Evolutionary conservation across 2,329 filamentous ascomycete genomes (phyloP).

Genomic region (Aphanocladium album): DNA sequence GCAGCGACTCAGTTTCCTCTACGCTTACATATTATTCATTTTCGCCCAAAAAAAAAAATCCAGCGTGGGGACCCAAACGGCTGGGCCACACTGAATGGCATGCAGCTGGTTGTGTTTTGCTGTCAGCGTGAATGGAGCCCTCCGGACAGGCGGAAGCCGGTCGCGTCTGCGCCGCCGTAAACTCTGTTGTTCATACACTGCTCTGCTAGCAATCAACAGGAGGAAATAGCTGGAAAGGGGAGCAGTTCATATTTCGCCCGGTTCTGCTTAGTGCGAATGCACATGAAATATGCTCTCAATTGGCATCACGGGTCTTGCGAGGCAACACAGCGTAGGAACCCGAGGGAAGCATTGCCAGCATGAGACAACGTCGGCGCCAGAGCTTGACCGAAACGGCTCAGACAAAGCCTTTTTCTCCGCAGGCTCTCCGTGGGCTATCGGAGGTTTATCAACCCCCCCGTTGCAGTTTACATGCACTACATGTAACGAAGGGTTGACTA

Average conservation of each 20-base stretch:
- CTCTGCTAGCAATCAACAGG: not conserved
- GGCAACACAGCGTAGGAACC: not conserved
- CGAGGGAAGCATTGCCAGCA: not conserved
- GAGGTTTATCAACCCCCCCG: not conserved
- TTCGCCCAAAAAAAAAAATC: not conserved
- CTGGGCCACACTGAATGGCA: not conserved
- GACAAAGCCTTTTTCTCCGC: not conserved
- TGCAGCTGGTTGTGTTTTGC: not conserved
- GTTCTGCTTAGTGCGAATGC: not conserved
- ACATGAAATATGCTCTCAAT: not conserved
- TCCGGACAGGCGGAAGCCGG: conserved; percentile 9
- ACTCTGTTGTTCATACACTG: too few species aligned
- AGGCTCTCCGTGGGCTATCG: not conserved
- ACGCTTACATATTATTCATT: conserved; percentile 5
- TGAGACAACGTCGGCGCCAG: not conserved
- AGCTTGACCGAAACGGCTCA: not conserved
- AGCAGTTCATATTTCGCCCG: not conserved
- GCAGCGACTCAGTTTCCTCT: not conserved
- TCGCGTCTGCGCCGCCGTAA: too few species aligned
- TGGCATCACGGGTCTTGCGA: not conserved
- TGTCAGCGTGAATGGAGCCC: not conserved
- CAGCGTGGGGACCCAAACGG: not conserved
- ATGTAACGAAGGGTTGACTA: too few species aligned
- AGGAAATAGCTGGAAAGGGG: not conserved
- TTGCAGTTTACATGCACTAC: not conserved